Base-by-base conservation (phyloP, 129 eudicot genomes). In the Tagetes erecta region DNA sequence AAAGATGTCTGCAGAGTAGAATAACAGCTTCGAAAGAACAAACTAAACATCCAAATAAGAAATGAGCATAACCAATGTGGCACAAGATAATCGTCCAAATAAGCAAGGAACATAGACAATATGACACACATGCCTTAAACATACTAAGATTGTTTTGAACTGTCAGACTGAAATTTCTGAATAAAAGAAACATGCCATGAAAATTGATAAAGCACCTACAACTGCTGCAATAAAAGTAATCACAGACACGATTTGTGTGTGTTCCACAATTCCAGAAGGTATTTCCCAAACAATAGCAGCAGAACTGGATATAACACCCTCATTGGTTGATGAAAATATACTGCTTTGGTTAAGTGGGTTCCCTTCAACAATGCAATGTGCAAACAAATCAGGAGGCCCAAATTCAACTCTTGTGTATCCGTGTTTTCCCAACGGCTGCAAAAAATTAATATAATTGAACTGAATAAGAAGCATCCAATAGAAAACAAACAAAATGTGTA, bases 161-260 rank as follows among this genome's bases (percentile, higher is more conserved):
- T 58, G 37, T n/a, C 72, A 52, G 41, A 5, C 45, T 34, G 70
- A 40, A n/a, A 8, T 7, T 56, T 73, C 67, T 45, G 95, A 80
- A 59, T 81, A 67, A 52, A 44, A 59, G 69, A 91, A 8, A 35
- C 96, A 86, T 31, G 84, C 75, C 38, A 85, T 7, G 40, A 91
- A 81, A 66, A 95, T 85, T 34, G 79, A 73, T 53, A 85, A 60
- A 52, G 99, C 96, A 0, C 92, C 80, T 49, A 81, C 71, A 66
- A 87, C 42, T 8, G 99, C 96, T 40, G 89, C 83, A n/a, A 79
- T 53, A 64, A 95, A 95, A 56, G 97, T 95, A 70, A 91, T 67
- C 66, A 79, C 39, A 39, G 95, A 87, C 13, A 95, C 97, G 38
- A 76, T 50, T 70, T 60, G 36, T n/a, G 90, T 76, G 70, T 91